Conservation (phyloP, 1,139 yeast species). For the Saccharomyces hybrid region DNA sequence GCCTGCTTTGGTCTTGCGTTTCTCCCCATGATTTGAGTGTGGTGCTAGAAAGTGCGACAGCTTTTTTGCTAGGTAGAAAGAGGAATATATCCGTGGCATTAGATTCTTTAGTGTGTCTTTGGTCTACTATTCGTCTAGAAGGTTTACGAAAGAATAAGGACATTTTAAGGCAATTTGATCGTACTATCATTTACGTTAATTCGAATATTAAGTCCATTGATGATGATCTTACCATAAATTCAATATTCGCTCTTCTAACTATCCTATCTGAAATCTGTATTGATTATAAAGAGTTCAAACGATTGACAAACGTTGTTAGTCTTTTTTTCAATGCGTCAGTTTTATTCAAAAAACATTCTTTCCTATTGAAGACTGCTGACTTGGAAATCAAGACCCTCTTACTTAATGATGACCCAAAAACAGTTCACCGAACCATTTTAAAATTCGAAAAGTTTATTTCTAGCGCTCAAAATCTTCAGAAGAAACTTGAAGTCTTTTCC, state of each 20-base stretch:
- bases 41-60: not conserved
- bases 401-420: slow-evolving; percentile 4
- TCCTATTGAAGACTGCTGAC: slow-evolving; percentile 11
- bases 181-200: slow-evolving; percentile 15
- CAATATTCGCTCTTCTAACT: slow-evolving; percentile 4
- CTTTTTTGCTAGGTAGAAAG: not conserved
- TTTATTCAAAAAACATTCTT: slow-evolving; percentile 9
- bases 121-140: not conserved
- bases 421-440: slow-evolving; percentile 11
- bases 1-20: not conserved
- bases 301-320: slow-evolving; percentile 30
- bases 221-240: not conserved
- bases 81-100: not conserved
- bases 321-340: slow-evolving; percentile 28
- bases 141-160: slow-evolving; percentile 3
- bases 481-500: slow-evolving; percentile 11
- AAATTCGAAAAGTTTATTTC: slow-evolving; percentile 23
- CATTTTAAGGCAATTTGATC: slow-evolving; percentile 13
- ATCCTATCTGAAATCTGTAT: slow-evolving; percentile 16
- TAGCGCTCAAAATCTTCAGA: slow-evolving; percentile 7
- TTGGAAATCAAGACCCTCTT: slow-evolving; percentile 10
- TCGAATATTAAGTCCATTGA: slow-evolving; percentile 6
- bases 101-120: not conserved
- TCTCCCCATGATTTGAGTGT: not conserved
- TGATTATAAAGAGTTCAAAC: slow-evolving; percentile 19